A percentile compares a stretch with the other conserved stretches of the same genome.
phyloP scores from a whole-genome alignment of 345 rosid species.

The Populus simonii region DNA sequence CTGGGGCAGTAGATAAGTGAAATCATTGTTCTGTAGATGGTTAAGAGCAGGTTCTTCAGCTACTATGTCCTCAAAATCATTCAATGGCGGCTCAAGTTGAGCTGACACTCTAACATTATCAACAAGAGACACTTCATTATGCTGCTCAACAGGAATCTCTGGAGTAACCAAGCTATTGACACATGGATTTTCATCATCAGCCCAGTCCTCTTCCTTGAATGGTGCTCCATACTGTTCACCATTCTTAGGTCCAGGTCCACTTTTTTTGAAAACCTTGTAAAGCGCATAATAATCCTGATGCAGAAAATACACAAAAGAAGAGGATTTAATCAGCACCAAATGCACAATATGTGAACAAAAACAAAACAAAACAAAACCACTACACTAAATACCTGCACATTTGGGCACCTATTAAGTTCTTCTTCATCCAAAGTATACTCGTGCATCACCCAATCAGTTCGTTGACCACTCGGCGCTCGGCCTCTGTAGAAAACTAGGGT shows the following conservation, averaged over 20 bases:
- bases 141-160: slow-evolving; percentile 29
- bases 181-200: slow-evolving; percentile 39
- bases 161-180: slow-evolving; percentile 16
- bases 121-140: slow-evolving; percentile 23
- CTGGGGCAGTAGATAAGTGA: slow-evolving; percentile 23
- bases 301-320: background rate
- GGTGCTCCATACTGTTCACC: slow-evolving; percentile 98
- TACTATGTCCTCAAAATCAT: slow-evolving; percentile 48
- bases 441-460: slow-evolving; percentile 97
- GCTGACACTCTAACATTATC: slow-evolving; percentile 18
- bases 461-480: slow-evolving; percentile 74
- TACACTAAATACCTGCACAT: slow-evolving; percentile 48
- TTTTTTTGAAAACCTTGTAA: slow-evolving; percentile 77
- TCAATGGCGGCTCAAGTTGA: slow-evolving; percentile 22
- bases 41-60: slow-evolving; percentile 31
- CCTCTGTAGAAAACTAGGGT: slow-evolving; percentile 81
- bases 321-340: slow-evolving; percentile 1
- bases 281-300: slow-evolving; percentile 67
- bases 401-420: slow-evolving; percentile 65
- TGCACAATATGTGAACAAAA: background rate
- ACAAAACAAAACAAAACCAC: background rate
- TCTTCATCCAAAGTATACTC: slow-evolving; percentile 79
- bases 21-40: slow-evolving; percentile 9
- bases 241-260: slow-evolving; percentile 95
- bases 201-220: slow-evolving; percentile 86